Evolutionary conservation across 345 rosid genomes (phyloP), one percentile per base, ranked within the genome.

Genomic region (Camelina hispida): DNA sequence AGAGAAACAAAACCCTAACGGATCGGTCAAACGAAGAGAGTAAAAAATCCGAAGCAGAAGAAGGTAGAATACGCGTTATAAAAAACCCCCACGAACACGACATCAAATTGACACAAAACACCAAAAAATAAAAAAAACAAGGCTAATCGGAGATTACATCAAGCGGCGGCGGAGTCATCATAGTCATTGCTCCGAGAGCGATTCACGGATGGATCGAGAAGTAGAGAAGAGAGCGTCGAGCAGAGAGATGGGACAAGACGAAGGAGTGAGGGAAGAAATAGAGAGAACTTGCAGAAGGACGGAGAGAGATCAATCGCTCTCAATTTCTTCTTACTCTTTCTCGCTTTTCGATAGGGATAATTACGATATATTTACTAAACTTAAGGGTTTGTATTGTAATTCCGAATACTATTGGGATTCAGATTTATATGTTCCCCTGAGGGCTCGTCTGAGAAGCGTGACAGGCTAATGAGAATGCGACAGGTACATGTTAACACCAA

Each of bases 121-220:
- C 15, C 4, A 28, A 28, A 28, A 28, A 28, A 67, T 0, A 78
- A n/a, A 28, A 28, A 67, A 0, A 78, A n/a, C 14, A 14, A 48
- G 69, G 60, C 25, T 51, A 52, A 52, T 53, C 47, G 72, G 81
- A 55, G 25, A 66, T 80, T 85, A 92, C 97, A 81, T 92, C 97
- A 10, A 86, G 54, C 73, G 91, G 91, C 51, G 93, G 82, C 76
- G 93, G 89, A 78, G 97, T 86, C 86, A 91, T 81, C 92, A 88
- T 48, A 83, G 96, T 89, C 97, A 92, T 89, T 83, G 59, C 69
- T 51, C 73, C 44, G 61, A 72, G 56, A 64, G 70, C 69, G 64
- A 50, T 18, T 62, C 71, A 69, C 44, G 73, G 89, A 62, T 60
- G 30, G 87, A 84, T 84, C 85, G 71, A 73, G 57, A 74, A 84